Evolutionary conservation across 1,284 basidiomycete species (phyloP).

Genomic region (Leccinum pallidistipes): DNA sequence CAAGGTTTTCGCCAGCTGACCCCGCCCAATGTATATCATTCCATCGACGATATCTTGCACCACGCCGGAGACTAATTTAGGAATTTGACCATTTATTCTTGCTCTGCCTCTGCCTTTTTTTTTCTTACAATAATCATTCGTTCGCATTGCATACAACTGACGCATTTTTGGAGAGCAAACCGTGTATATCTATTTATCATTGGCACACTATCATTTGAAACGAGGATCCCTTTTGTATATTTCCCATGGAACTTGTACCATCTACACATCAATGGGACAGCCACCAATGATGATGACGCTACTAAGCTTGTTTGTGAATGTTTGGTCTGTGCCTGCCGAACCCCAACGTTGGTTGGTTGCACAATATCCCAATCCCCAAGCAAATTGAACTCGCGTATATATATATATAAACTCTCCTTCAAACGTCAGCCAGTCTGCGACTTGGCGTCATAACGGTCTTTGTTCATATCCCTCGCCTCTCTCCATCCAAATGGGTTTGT

Average conservation of each 20-base stretch:
- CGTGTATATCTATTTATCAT: slow-evolving; percentile 22
- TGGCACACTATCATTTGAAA: slow-evolving; percentile 4
- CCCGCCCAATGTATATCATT: slow-evolving; percentile 25
- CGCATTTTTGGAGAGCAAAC: slow-evolving; percentile 16
- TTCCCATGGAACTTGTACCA: slow-evolving; percentile 24
- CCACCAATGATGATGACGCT: neutral
- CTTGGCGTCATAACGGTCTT: slow-evolving; percentile 33
- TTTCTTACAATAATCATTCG: slow-evolving; percentile 12
- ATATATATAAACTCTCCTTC: slow-evolving; percentile 8
- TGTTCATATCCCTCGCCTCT: slow-evolving; percentile 8
- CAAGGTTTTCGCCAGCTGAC: slow-evolving; percentile 9
- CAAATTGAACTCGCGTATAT: slow-evolving; percentile 23
- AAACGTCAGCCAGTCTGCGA: slow-evolving; percentile 34
- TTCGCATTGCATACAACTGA: slow-evolving; percentile 15
- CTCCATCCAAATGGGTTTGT: slow-evolving; percentile 27
- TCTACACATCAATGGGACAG: neutral
- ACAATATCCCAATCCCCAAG: slow-evolving; percentile 22
- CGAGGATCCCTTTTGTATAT: slow-evolving; percentile 11
- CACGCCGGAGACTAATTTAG: slow-evolving; percentile 23
- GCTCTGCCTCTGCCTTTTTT: neutral
- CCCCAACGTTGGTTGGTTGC: slow-evolving; percentile 27
- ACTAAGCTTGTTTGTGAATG: slow-evolving; percentile 20
- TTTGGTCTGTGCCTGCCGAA: slow-evolving; percentile 29
- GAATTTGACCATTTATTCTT: slow-evolving; percentile 11
- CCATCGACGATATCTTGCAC: slow-evolving; percentile 18